Base-by-base conservation (phyloP, 2,329 filamentous ascomycete genomes). In the Xylariaceae sp. region DNA sequence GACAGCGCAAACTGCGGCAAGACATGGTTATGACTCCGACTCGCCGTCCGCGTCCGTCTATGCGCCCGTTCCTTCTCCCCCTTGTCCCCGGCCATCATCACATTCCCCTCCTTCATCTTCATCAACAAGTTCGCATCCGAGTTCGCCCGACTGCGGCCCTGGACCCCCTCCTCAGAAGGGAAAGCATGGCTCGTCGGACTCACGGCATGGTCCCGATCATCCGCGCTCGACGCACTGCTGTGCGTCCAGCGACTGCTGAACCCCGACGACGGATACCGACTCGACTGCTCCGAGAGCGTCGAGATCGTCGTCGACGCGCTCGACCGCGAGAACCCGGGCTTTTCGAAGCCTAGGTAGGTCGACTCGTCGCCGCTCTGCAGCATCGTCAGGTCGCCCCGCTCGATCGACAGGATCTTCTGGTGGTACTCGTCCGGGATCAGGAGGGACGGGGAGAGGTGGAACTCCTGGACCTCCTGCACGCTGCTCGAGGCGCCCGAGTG, bases 361-460 rank as follows among this genome's bases (percentile, higher is more conserved):
- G 23, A 68, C 4, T 72, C 75, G 62, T 78, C 75, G 44, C 70
- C 67, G 50, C 73, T 51, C 30, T 52, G 60, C 17, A 17, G 45
- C 44, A 42, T 42, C 23, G 56, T 60, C 13, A 54, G 68, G 9
- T 71, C 70, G 11, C 72, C 60, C 47, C 62, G 55, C 56, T 78
- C 77, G 45, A 74, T 73, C 10, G 72, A 68, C 47, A 80, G 69
- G 75, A 85, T 80, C 65, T 84, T 78, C 62, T 80, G 77, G 55
- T 82, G 78, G 64, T 80, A 85, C 55, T 88, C 84, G 51, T 75
- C 72, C 10, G 85, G 84, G 56, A 87, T 84, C 53, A 87, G 75
- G n/a, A 87, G 75, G 2, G 82, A 82, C 0, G 85, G 84, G 6
- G 84, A 87, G 39, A 87, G 71, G 48, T 76, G 78, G 67, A 86